Evolutionary conservation across 768 basidiomycete species (phyloP).

Genomic region (Panaeolus papilionaceus): DNA sequence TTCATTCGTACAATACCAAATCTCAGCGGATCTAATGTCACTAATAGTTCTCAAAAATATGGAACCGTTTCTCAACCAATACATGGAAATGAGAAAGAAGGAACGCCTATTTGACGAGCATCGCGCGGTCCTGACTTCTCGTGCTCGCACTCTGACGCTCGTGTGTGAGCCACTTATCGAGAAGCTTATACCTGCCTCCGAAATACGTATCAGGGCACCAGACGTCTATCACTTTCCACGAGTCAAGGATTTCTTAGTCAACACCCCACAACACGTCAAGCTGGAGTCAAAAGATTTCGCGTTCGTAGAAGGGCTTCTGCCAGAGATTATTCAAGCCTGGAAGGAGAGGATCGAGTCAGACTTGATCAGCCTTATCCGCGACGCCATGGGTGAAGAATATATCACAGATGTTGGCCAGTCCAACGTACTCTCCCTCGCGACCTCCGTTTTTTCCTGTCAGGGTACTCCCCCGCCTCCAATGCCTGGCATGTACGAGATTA

Average conservation of each 20-base stretch:
- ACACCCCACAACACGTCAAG: neutral
- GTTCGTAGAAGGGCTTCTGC: neutral
- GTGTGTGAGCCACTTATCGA: neutral
- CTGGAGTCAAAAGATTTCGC: neutral
- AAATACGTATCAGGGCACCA: neutral
- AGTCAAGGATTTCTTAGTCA: neutral
- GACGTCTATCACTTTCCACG: neutral
- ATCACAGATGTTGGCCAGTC: neutral
- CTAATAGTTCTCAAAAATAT: neutral
- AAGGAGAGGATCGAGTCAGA: neutral
- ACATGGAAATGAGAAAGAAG: neutral
- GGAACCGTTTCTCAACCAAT: slow-evolving; percentile 7
- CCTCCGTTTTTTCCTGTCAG: neutral
- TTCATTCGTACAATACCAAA: neutral
- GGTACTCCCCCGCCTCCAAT: neutral
- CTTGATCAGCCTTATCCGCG: neutral
- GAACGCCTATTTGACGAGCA: slow-evolving; percentile 4
- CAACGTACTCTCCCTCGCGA: neutral
- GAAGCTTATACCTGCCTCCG: neutral
- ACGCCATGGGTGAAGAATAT: neutral
- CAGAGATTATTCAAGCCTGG: neutral
- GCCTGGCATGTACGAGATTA: neutral
- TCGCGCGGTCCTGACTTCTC: neutral
- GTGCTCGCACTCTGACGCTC: neutral
- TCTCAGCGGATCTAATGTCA: neutral